These are phyloP conservation scores for Saccharum spontaneum DNA, from an alignment of 176 grass and related monocot genomes.

Conservation along the genomic window DNA sequence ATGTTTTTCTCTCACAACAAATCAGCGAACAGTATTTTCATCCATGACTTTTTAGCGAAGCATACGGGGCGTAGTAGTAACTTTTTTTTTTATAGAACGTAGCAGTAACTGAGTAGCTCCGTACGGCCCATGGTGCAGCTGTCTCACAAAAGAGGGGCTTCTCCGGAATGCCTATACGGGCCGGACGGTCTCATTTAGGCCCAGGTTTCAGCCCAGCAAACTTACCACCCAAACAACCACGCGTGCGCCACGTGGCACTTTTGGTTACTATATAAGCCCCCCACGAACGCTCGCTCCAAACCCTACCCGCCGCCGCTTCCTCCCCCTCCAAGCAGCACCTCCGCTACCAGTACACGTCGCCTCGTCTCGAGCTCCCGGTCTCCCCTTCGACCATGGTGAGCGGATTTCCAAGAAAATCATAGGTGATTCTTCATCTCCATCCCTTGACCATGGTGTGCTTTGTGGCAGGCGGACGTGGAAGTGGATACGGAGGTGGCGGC, in stretches of 20 bases:
- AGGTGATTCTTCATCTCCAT: neutral
- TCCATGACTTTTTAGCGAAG: too few species aligned
- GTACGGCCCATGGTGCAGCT: neutral
- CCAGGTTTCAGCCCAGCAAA: neutral
- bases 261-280: conserved; percentile 24
- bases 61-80: too few species aligned
- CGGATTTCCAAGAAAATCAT: neutral
- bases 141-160: too few species aligned
- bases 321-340: conserved; percentile 7
- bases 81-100: too few species aligned
- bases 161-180: neutral
- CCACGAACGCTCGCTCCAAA: conserved; percentile 5
- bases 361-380: conserved; percentile 13
- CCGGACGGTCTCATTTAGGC: neutral
- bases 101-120: neutral
- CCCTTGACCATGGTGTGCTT: neutral
- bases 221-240: neutral
- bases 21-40: too few species aligned
- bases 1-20: too few species aligned
- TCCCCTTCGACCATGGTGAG: conserved; percentile 42
- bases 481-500: conserved; percentile 59
- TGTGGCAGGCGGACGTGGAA: conserved; percentile 59
- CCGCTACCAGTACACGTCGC: neutral
- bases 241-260: neutral
- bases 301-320: conserved; percentile 36